Evolutionary conservation across 1,284 basidiomycete species (phyloP).

Genomic region (Marasmius oreades): DNA sequence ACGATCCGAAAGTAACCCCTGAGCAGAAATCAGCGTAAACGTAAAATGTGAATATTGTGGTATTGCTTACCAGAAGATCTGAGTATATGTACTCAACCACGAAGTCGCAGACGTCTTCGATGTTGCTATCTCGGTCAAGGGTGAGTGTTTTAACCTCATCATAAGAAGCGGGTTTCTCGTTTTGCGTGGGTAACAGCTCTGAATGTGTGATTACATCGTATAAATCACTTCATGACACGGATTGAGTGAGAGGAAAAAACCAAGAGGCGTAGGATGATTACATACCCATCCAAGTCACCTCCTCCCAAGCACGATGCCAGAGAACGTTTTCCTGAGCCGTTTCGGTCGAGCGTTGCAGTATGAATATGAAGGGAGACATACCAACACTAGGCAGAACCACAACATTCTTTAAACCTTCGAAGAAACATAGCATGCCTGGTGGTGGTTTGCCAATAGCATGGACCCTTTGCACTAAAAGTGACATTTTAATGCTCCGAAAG

Average conservation of each 20-base stretch:
- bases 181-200: conserved; percentile 46
- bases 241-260: neutral
- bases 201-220: conserved; percentile 52
- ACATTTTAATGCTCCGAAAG: conserved; percentile 1
- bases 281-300: conserved; percentile 73
- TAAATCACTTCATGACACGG: conserved; percentile 39
- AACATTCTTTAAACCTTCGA: conserved; percentile 62
- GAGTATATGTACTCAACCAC: conserved; percentile 82
- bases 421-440: conserved; percentile 49
- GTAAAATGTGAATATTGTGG: neutral
- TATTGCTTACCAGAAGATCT: conserved; percentile 58
- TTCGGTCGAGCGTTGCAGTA: neutral
- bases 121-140: conserved; percentile 53
- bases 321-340: conserved; percentile 49
- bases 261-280: neutral
- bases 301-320: conserved; percentile 59
- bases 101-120: conserved; percentile 79
- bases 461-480: conserved; percentile 57
- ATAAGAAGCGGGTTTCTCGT: conserved; percentile 55
- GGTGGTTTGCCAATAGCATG: conserved; percentile 71
- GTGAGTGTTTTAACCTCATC: conserved; percentile 33
- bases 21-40: neutral
- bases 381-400: conserved; percentile 72
- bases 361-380: conserved; percentile 23
- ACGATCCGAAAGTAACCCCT: conserved; percentile 68